Base-by-base conservation (phyloP, 306 rosid genomes). In the Prunus padus region DNA sequence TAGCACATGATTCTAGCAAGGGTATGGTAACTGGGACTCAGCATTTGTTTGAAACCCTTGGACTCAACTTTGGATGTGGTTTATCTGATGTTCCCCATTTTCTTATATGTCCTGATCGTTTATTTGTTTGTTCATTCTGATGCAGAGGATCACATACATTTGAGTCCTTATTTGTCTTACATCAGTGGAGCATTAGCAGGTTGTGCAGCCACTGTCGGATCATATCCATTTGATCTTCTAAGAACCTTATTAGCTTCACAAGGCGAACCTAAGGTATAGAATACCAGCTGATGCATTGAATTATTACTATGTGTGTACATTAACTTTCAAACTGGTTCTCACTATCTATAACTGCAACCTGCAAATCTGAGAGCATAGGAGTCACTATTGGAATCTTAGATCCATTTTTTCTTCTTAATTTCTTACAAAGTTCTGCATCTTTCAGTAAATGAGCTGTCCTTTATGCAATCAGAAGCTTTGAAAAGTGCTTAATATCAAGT, bases 201-300 rank as follows among this genome's bases (percentile, higher is more conserved):
- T 18, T 89, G 95, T 84, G 96, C 97, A 13, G 98, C 98, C 79
- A 95, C 97, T 23, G 77, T 95, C 13, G 98, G 97, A 64, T 92
- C 98, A 31, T 95, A 95, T 76, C 98, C 97, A 20, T 92, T 95
- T 84, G 98, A 95, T 90, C 97, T 95, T 80, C 78, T 95, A 50
- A 88, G 97, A 57, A 95, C 98, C 62, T 86, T 95, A 87, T 78
- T 95, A 85, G 97, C 98, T 80, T 95, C 98, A 70, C 98, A 95
- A 56, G 98, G 98, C 28, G 98, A 95, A 82, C 98, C 97, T 23
- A 95, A 95, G 96, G 98, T 94, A 84, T 79, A 30, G 7, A 65
- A 28, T 9, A 4, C 45, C 50, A 67, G 10, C 23, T 16, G 19
- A 23, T 50, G 73, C 67, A 19, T 60, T 28, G 7, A 11, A 11